Percentiles rank a stretch among this genome's conserved stretches.
Evolutionary conservation across 352 stramenopile genomes (phyloP).

Genomic region (Phytophthora syringae): DNA sequence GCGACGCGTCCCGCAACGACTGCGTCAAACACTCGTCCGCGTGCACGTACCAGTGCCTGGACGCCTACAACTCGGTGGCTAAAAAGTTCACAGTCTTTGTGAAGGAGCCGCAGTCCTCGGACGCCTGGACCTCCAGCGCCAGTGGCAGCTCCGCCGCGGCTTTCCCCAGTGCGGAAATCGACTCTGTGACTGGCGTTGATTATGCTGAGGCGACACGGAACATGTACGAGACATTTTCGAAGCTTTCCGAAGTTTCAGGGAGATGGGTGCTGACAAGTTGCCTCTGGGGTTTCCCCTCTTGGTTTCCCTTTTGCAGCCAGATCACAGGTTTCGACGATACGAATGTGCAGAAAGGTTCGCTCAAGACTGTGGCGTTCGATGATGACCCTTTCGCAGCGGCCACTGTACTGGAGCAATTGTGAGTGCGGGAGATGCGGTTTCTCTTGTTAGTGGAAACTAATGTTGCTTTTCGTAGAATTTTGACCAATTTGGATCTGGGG

Average conservation of each 20-base stretch:
- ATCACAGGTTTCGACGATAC: constrained; percentile 72
- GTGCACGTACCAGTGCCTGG: constrained; percentile 79
- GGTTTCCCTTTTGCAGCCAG: constrained; percentile 45
- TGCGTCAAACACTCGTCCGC: constrained; percentile 48
- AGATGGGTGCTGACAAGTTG: constrained; percentile 11
- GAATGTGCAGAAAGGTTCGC: constrained; percentile 61
- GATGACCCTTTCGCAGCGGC: constrained; percentile 53
- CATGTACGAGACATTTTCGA: constrained; percentile 44
- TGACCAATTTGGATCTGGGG: constrained; percentile 69
- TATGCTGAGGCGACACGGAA: constrained; percentile 49
- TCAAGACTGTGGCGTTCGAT: constrained; percentile 60
- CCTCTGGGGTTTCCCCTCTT: constrained; percentile 3
- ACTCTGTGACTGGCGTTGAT: constrained; percentile 43
- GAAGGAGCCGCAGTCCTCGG: constrained; percentile 56
- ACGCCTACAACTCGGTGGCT: constrained; percentile 52
- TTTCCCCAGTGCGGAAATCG: constrained; percentile 62
- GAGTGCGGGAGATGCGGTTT: constrained; percentile 3
- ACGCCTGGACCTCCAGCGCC: constrained; percentile 43
- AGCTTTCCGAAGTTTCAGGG: background rate
- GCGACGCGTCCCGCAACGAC: constrained; percentile 50
- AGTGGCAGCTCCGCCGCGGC: constrained; percentile 28
- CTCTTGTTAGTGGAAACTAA: background rate
- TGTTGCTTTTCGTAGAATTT: constrained; percentile 33
- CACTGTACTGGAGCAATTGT: constrained; percentile 52
- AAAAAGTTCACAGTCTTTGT: constrained; percentile 76